Evolutionary conservation across 1,284 basidiomycete species (phyloP).

Genomic region (Sporisorium graminicola): DNA sequence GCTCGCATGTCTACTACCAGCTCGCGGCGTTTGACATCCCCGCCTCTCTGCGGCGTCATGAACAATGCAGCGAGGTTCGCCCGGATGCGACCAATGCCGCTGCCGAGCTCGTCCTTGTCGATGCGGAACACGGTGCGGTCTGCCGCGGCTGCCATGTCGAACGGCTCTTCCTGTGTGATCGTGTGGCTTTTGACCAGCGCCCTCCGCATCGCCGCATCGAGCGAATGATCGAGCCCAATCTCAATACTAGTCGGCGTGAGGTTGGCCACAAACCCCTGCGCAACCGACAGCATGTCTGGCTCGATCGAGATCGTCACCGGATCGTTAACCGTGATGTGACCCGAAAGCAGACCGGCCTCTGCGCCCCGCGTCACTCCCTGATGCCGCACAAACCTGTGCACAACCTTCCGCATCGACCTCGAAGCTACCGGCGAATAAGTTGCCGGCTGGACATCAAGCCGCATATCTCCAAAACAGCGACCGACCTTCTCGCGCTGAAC

Average conservation of each 20-base stretch:
- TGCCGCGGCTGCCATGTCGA: slow-evolving; percentile 13
- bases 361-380: slow-evolving; percentile 57
- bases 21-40: slow-evolving; percentile 73
- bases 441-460: slow-evolving; percentile 17
- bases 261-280: slow-evolving; percentile 84
- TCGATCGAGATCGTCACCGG: slow-evolving; percentile 85
- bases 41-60: slow-evolving; percentile 75
- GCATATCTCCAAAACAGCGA: slow-evolving; percentile 70
- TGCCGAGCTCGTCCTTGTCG: slow-evolving; percentile 90
- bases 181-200: slow-evolving; percentile 19
- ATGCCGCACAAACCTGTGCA: slow-evolving; percentile 77
- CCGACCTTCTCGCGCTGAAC: slow-evolving; percentile 78
- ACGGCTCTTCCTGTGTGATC: background rate
- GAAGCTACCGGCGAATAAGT: slow-evolving; percentile 2
- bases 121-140: slow-evolving; percentile 80
- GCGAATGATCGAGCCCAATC: slow-evolving; percentile 83
- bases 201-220: slow-evolving; percentile 71
- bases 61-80: slow-evolving; percentile 92
- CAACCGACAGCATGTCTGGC: slow-evolving; percentile 83
- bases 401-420: slow-evolving; percentile 71
- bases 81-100: slow-evolving; percentile 87
- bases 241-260: slow-evolving; percentile 78
- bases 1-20: slow-evolving; percentile 84
- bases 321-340: slow-evolving; percentile 83
- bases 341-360: slow-evolving; percentile 75